Evolutionary conservation across 2,329 filamentous ascomycete species (phyloP).

Genomic region (Waltergamsia citrina): DNA sequence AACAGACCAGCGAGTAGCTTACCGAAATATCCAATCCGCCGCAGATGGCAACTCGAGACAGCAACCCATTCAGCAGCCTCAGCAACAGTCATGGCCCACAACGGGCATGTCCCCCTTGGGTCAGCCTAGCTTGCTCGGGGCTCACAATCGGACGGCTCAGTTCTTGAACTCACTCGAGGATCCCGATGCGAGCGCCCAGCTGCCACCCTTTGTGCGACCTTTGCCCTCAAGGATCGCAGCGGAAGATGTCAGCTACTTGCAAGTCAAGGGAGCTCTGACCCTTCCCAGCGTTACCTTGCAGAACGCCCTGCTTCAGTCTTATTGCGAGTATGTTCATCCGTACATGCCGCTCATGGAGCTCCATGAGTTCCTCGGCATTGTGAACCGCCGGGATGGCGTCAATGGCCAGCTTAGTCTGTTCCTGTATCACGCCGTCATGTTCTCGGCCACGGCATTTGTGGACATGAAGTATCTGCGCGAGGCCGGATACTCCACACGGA

Average conservation of each 20-base stretch:
- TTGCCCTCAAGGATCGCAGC: conserved; percentile 66
- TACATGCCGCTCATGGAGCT: conserved; percentile 85
- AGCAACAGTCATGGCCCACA: neutral
- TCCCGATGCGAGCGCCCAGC: conserved; percentile 33
- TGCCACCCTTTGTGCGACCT: conserved; percentile 66
- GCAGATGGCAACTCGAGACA: conserved; percentile 5
- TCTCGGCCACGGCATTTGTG: conserved; percentile 80
- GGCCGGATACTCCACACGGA: conserved; percentile 69
- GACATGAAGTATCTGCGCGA: conserved; percentile 67
- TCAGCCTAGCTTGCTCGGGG: conserved; percentile 22
- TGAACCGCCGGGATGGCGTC: conserved; percentile 58
- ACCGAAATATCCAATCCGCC: conserved; percentile 19
- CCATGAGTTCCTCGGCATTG: conserved; percentile 46
- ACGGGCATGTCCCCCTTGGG: no score
- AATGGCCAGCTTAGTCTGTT: conserved; percentile 71
- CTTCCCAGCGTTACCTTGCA: conserved; percentile 63
- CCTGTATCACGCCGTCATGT: conserved; percentile 92
- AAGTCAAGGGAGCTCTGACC: conserved; percentile 73
- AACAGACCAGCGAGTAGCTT: conserved; percentile 26
- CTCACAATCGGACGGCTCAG: conserved; percentile 29
- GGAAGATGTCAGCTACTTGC: conserved; percentile 77
- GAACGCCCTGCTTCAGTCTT: conserved; percentile 72
- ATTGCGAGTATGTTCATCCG: conserved; percentile 83
- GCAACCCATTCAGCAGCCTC: conserved; percentile 1
- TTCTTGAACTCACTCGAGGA: conserved; percentile 37